phyloP scores from a whole-genome alignment of 2,329 filamentous ascomycete genomes.

The Byssothecium circinans region DNA sequence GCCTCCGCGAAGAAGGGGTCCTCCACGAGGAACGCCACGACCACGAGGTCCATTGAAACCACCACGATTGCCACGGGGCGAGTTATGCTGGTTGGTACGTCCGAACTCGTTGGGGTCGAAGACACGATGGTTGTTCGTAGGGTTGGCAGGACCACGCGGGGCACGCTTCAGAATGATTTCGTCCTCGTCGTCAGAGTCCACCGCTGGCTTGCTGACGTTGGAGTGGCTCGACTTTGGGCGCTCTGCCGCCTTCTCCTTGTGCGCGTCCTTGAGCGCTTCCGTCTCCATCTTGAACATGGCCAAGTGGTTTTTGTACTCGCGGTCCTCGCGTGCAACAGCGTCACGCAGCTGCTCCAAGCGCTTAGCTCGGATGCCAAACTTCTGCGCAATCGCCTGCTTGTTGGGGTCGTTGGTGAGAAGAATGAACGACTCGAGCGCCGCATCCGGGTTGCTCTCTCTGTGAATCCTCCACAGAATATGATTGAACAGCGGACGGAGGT shows the following conservation, averaged over 20 bases:
- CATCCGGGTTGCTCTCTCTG: slow-evolving; percentile 51
- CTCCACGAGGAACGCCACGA: slow-evolving; percentile 15
- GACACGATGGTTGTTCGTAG: slow-evolving; percentile 36
- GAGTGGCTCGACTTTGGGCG: slow-evolving; percentile 34
- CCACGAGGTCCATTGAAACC: slow-evolving; percentile 32
- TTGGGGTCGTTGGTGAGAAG: slow-evolving; percentile 53
- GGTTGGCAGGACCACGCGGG: slow-evolving; percentile 38
- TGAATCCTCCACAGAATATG: slow-evolving; percentile 56
- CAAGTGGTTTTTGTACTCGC: slow-evolving; percentile 49
- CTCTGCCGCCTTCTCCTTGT: slow-evolving; percentile 20
- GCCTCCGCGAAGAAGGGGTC: slow-evolving; percentile 24
- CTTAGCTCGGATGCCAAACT: slow-evolving; percentile 55
- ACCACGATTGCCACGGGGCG: slow-evolving; percentile 38
- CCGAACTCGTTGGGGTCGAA: slow-evolving; percentile 54
- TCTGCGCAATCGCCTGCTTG: slow-evolving; percentile 51
- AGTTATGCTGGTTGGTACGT: slow-evolving; percentile 37
- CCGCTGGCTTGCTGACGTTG: slow-evolving; percentile 18
- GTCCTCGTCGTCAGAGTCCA: slow-evolving; percentile 42
- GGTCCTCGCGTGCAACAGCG: slow-evolving; percentile 52
- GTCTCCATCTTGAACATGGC: slow-evolving; percentile 43
- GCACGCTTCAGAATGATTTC: slow-evolving; percentile 43
- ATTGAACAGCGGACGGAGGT: slow-evolving; percentile 53
- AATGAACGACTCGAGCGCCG: slow-evolving; percentile 54
- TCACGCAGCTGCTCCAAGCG: slow-evolving; percentile 54
- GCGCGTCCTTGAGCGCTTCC: slow-evolving; percentile 23